Conservation (phyloP, 495 filamentous ascomycete genomes). For the Durotheca rogersii region DNA sequence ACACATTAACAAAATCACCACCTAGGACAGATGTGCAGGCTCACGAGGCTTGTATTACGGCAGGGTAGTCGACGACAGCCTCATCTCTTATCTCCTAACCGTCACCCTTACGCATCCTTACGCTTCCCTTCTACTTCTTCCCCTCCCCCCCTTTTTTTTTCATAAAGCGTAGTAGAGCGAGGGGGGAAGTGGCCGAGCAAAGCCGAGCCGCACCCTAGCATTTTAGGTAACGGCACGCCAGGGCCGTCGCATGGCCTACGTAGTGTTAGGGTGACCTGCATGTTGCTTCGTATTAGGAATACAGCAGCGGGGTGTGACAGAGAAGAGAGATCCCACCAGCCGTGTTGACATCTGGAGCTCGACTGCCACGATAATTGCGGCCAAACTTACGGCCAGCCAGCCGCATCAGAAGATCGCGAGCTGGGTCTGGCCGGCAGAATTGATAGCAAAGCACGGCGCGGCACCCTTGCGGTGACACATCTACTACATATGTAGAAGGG, state of each 20-base stretch:
- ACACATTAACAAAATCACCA: slow-evolving; percentile 2
- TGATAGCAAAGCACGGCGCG: slow-evolving; percentile 8
- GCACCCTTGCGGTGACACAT: slow-evolving; percentile 1
- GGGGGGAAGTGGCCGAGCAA: slow-evolving; percentile 3
- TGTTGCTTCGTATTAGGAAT: slow-evolving; percentile 6
- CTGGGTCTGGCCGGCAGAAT: slow-evolving; percentile 7
- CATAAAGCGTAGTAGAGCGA: slow-evolving; percentile 21
- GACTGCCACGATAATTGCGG: slow-evolving; percentile 6
- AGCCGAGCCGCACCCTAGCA: slow-evolving; percentile 10
- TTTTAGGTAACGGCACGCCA: slow-evolving; percentile 4
- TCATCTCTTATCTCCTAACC: no score
- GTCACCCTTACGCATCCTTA: no score
- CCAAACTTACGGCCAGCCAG: slow-evolving; percentile 16
- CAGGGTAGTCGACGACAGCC: neutral
- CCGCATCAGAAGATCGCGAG: neutral
- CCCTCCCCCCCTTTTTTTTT: slow-evolving; percentile 20
- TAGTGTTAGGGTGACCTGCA: slow-evolving; percentile 2
- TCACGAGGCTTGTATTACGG: slow-evolving; percentile 5
- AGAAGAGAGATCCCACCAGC: neutral
- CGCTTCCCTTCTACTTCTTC: slow-evolving; percentile 6
- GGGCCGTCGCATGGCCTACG: slow-evolving; percentile 5
- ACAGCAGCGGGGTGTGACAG: neutral
- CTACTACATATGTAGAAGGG: neutral
- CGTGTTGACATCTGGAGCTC: neutral
- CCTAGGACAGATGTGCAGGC: slow-evolving; percentile 8